These are phyloP conservation scores for Nicotiana obtusifolia DNA, from an alignment of 257 asterid genomes.

Conservation along the genomic window DNA sequence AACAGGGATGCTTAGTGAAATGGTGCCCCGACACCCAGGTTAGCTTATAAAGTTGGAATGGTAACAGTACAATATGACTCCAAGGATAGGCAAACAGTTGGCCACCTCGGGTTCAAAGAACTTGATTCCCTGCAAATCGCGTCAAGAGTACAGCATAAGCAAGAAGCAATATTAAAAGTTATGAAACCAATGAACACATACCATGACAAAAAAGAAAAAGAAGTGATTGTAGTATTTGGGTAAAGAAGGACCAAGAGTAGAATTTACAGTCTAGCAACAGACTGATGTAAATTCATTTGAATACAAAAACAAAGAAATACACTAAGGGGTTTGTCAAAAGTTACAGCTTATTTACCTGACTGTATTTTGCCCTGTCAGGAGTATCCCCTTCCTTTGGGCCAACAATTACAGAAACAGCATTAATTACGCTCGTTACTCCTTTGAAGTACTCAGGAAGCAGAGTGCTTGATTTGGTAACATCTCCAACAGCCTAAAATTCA, in stretches of 20 bases:
- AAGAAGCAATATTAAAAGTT: background rate
- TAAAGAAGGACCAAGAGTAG: background rate
- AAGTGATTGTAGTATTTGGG: background rate
- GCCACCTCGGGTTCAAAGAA: slow-evolving; percentile 97
- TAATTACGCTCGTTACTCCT: slow-evolving; percentile 77
- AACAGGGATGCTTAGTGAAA: slow-evolving; percentile 15
- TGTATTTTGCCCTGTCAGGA: slow-evolving; percentile 90
- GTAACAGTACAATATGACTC: slow-evolving; percentile 12
- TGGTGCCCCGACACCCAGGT: background rate
- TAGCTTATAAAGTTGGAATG: background rate
- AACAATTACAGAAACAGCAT: slow-evolving; percentile 87
- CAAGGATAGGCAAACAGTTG: slow-evolving; percentile 25
- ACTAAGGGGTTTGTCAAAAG: background rate
- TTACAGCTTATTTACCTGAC: slow-evolving; percentile 50
- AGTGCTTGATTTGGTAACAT: slow-evolving; percentile 78
- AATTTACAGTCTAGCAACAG: background rate
- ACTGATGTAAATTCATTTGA: background rate
- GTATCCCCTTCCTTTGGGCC: slow-evolving; percentile 99
- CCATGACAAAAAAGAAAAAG: background rate
- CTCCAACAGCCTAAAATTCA: slow-evolving; percentile 67
- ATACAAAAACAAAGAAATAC: background rate
- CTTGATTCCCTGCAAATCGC: slow-evolving; percentile 77
- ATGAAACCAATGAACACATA: background rate
- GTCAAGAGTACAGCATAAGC: slow-evolving; percentile 6
- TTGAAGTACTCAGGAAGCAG: slow-evolving; percentile 70